A percentile compares a stretch with the other conserved stretches of the same genome.
These are phyloP conservation scores for Chlorencoelia australis DNA, from an alignment of 2,329 filamentous ascomycete genomes.

Conservation along the genomic window DNA sequence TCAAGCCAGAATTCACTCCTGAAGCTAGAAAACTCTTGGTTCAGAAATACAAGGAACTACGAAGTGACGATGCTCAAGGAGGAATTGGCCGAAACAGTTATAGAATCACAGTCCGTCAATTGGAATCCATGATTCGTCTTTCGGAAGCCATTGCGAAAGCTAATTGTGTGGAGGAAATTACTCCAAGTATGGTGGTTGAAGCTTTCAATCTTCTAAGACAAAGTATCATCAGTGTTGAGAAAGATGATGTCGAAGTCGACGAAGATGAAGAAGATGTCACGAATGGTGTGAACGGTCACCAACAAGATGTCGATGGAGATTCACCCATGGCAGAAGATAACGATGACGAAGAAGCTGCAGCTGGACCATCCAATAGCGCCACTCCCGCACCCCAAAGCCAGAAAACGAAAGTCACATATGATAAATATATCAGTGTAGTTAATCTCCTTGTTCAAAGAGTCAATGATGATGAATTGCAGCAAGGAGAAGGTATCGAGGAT, in stretches of 20 bases:
- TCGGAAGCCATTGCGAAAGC: constrained; percentile 98
- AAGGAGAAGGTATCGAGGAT: constrained; percentile 75
- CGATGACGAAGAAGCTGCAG: constrained; percentile 19
- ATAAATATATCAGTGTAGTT: constrained; percentile 87
- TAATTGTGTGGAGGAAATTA: constrained; percentile 89
- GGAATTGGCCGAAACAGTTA: constrained; percentile 93
- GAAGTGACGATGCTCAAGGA: constrained; percentile 86
- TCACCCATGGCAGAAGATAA: constrained; percentile 41
- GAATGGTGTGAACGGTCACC: constrained; percentile 30
- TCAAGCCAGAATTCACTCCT: constrained; percentile 83
- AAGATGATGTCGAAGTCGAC: constrained; percentile 92
- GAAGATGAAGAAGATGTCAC: constrained; percentile 56
- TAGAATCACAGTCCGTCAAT: constrained; percentile 90
- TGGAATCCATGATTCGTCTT: constrained; percentile 91
- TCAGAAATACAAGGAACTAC: constrained; percentile 88
- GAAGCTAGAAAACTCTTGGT: constrained; percentile 81
- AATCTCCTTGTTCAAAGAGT: constrained; percentile 77
- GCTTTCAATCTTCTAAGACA: constrained; percentile 85
- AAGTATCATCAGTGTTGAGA: constrained; percentile 95
- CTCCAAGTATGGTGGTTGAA: constrained; percentile 75
- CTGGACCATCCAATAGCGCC: constrained; percentile 1
- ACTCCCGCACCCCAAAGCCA: constrained; percentile 20
- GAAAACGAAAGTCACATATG: constrained; percentile 87
- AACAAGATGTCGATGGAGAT: constrained; percentile 37
- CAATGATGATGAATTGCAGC: constrained; percentile 66